phyloP scores from a whole-genome alignment of 768 basidiomycete genomes.

The Sarcomyxa edulis region DNA sequence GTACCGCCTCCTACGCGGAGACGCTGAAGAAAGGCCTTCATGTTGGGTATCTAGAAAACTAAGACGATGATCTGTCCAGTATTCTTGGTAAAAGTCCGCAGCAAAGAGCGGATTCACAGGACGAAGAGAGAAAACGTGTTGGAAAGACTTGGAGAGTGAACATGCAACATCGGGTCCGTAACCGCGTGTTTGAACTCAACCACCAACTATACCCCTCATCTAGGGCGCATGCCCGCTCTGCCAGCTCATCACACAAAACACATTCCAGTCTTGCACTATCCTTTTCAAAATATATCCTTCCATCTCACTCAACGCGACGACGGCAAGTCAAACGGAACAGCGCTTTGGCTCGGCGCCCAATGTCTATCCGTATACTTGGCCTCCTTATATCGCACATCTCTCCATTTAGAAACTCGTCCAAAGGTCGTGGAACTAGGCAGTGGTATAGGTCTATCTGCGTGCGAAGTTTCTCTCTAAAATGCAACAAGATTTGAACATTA shows the following conservation, averaged over 20 bases:
- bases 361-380: constrained; percentile 61
- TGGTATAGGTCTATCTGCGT: constrained; percentile 79
- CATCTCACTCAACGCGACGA: constrained; percentile 52
- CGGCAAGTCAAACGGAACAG: constrained; percentile 70
- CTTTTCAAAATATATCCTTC: constrained; percentile 33
- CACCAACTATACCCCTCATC: too few species aligned
- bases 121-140: constrained; percentile 6
- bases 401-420: constrained; percentile 20
- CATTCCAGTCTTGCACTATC: constrained; percentile 38
- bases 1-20: constrained; percentile 60
- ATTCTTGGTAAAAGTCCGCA: constrained; percentile 7
- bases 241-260: constrained; percentile 70
- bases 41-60: too few species aligned
- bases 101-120: constrained; percentile 4
- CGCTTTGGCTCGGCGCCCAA: constrained; percentile 83
- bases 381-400: constrained; percentile 23
- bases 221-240: constrained; percentile 19
- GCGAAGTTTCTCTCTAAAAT: constrained; percentile 22
- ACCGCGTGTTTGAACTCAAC: too few species aligned
- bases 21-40: constrained; percentile 84
- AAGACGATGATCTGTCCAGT: not conserved
- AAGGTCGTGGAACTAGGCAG: constrained; percentile 74
- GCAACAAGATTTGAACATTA: constrained; percentile 1
- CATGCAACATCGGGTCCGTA: constrained; percentile 4
- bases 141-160: constrained; percentile 2